Evolutionary conservation across 352 stramenopile species (phyloP).

Genomic region (Globisporangium lucens): DNA sequence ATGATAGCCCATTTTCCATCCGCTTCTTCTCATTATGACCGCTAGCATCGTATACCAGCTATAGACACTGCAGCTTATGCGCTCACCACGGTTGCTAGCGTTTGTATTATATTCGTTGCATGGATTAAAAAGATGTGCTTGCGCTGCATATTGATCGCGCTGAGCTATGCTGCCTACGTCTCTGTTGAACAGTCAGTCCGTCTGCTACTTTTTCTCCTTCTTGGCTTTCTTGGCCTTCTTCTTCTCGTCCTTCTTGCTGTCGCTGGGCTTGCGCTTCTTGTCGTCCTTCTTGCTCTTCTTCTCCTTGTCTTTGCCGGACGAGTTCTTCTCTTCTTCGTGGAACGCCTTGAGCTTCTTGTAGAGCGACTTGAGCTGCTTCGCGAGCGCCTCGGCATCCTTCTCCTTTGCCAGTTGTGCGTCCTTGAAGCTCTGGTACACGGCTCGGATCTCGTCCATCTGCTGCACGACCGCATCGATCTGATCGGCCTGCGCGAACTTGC

Average conservation of each 20-base stretch:
- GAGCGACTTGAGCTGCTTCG: constrained; percentile 72
- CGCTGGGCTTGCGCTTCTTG: constrained; percentile 42
- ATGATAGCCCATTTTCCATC: not conserved
- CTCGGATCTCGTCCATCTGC: constrained; percentile 35
- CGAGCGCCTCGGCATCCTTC: constrained; percentile 33
- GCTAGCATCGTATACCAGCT: not conserved
- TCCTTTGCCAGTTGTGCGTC: constrained; percentile 28
- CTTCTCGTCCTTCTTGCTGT: constrained; percentile 44
- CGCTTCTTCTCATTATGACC: constrained; percentile 39
- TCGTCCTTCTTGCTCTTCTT: constrained; percentile 70
- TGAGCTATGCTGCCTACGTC: not conserved
- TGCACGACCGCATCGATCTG: constrained; percentile 32
- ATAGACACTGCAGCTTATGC: not conserved
- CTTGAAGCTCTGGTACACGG: constrained; percentile 34
- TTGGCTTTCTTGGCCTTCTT: constrained; percentile 77
- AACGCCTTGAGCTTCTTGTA: constrained; percentile 90
- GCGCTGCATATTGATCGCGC: not conserved
- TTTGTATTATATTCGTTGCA: constrained; percentile 11
- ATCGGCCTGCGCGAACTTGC: constrained; percentile 66
- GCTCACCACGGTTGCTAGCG: not conserved
- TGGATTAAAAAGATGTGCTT: constrained; percentile 28
- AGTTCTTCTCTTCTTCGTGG: constrained; percentile 45
- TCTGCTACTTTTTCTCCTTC: constrained; percentile 56
- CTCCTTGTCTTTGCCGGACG: constrained; percentile 30
- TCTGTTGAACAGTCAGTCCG: constrained; percentile 26